phyloP scores from a whole-genome alignment of 257 asterid genomes.

The Solanum megistacrolobum region DNA sequence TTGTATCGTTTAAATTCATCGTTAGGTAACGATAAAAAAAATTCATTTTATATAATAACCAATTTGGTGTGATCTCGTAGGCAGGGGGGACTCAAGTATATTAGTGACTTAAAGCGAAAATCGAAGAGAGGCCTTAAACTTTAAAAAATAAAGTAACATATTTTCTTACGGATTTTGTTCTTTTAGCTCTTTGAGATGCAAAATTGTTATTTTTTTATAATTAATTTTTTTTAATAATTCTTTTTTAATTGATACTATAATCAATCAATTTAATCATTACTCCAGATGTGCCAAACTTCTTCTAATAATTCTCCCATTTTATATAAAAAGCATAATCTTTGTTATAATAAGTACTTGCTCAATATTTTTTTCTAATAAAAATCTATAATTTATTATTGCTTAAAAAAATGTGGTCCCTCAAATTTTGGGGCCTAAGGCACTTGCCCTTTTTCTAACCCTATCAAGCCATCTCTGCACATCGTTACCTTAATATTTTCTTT shows the following conservation, averaged over 20 bases:
- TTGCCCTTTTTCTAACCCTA: neutral
- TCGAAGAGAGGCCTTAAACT: neutral
- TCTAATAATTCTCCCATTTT: neutral
- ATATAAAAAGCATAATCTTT: no score
- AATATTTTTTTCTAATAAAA: no score
- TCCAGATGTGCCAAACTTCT: neutral
- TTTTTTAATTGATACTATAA: no score
- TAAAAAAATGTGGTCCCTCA: neutral
- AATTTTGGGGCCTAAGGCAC: neutral
- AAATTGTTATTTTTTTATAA: no score
- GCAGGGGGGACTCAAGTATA: rapidly evolving
- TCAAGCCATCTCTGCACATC: rapidly evolving
- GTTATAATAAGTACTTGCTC: neutral
- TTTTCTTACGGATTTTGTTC: neutral
- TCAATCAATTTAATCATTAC: neutral
- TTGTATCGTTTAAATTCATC: no score
- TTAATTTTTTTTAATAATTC: no score
- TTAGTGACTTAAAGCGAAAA: no score
- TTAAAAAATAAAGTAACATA: no score
- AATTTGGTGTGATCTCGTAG: no score
- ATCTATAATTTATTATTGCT: neutral
- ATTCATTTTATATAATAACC: no score
- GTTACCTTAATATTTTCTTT: neutral
- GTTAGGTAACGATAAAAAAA: no score
- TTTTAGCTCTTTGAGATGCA: neutral